Base-by-base conservation (phyloP, 768 basidiomycete genomes). In the Cyclocybe aegerita region DNA sequence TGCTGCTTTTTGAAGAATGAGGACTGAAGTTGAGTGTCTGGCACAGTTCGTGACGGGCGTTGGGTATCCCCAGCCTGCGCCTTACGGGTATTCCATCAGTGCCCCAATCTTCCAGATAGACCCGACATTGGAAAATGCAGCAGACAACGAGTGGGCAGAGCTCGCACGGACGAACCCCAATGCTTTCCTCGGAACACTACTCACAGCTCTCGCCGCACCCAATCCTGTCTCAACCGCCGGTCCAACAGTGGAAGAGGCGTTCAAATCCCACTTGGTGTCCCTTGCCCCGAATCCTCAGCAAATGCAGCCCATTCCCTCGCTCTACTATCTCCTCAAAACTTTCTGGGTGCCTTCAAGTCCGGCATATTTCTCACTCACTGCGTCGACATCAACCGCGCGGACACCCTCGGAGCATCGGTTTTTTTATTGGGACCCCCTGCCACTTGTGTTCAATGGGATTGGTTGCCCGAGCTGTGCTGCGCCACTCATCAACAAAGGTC, bases 341-440 rank as follows among this genome's bases (percentile, higher is more conserved):
- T 91, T 92, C 56, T 91, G 90, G 90, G 73, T 92, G 10, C 89
- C 89, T 0, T 83, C 82, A 0, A 89, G 88, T 0, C 88, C 90
- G 0, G 75, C 83, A 0, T 91, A 89, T 60, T 88, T 90, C 56
- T 81, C 83, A 0, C 73, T 90, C 35, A 90, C 88, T 8, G 86
- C 86, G 17, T 88, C 87, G 1, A 78, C 86, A 0, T 81, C 82
- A 8, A 80, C 77, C 6, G 74, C 84, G 9, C 82, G 87, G 35
- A 86, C 81, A 0, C 82, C 85, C 2, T 83, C 85, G 5, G 83
- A 88, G 47, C 85, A 90, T 55, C 81, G 80, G 3, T 92, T 92
- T 67, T 70, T 92, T n/a, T 92, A 88, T 58, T 92, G 90, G 90
- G 90, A 92, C 53, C 90, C 90, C 0, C 83, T 85, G 43, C 86